Conservation (phyloP, 179 eudicot species). For the Heliamphora pulchella region DNA sequence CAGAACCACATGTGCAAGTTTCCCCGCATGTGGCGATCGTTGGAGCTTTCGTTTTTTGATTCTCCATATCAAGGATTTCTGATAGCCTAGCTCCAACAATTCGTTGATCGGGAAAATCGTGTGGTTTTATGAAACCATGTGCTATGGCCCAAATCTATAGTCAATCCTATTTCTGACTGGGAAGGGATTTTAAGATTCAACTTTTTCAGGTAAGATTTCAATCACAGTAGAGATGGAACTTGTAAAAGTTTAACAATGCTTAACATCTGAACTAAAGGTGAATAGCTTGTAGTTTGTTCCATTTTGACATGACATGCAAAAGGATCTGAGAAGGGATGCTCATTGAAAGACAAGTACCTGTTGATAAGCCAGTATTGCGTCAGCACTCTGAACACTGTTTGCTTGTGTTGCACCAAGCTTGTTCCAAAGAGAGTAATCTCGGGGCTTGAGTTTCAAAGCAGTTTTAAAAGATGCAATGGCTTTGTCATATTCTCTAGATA, state of each 20-base stretch:
- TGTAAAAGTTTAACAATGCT: neutral
- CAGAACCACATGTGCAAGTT: too few species aligned
- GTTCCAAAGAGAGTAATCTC: slow-evolving; percentile 96
- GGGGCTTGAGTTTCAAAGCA: slow-evolving; percentile 79
- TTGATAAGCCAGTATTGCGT: slow-evolving; percentile 89
- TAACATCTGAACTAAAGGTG: neutral
- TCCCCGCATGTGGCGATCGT: too few species aligned
- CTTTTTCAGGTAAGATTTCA: neutral
- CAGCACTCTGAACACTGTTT: slow-evolving; percentile 90
- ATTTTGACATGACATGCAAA: neutral
- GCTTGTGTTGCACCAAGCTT: slow-evolving; percentile 99
- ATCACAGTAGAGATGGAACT: neutral
- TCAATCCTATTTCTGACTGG: neutral
- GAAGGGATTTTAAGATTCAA: neutral
- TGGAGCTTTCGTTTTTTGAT: too few species aligned
- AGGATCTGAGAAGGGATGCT: neutral
- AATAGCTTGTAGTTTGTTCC: neutral
- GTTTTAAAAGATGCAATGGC: slow-evolving; percentile 83
- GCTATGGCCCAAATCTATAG: too few species aligned
- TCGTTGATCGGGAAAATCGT: too few species aligned
- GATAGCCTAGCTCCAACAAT: too few species aligned
- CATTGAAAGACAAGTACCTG: slow-evolving; percentile 39
- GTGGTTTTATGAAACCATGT: too few species aligned
- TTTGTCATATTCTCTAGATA: slow-evolving; percentile 90
- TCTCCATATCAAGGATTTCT: too few species aligned